Evolutionary conservation across 164 flowering plant genomes (phyloP).

Genomic region (Aristolochia californica): DNA sequence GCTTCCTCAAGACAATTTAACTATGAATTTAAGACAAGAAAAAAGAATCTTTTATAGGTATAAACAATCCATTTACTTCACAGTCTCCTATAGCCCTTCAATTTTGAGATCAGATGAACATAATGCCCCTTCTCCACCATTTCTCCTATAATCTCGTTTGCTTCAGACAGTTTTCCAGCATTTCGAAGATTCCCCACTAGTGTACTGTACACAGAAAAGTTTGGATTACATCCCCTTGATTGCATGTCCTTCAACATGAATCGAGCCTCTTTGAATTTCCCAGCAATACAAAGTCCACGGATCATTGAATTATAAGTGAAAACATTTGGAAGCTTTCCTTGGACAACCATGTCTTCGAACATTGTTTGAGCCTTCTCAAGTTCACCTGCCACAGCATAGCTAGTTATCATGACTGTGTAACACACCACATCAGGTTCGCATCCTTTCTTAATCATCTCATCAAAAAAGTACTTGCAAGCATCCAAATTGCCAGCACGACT

Average conservation of each 20-base stretch:
- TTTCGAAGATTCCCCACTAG: constrained; percentile 50
- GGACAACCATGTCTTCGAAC: constrained; percentile 61
- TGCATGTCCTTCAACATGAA: constrained; percentile 76
- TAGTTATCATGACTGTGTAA: constrained; percentile 83
- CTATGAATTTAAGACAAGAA: too few relatives aligned
- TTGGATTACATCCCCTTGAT: constrained; percentile 71
- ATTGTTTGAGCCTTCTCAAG: constrained; percentile 53
- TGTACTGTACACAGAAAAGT: constrained; percentile 73
- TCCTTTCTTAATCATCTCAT: constrained; percentile 58
- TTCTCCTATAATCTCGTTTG: constrained; percentile 46
- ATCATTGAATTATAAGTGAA: constrained; percentile 91
- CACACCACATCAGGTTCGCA: constrained; percentile 76
- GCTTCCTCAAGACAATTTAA: too few relatives aligned
- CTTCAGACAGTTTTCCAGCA: constrained; percentile 65
- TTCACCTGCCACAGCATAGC: constrained; percentile 52
- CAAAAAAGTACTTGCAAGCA: constrained; percentile 68
- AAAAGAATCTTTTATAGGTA: too few relatives aligned
- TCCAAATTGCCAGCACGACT: constrained; percentile 83
- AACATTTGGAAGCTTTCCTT: constrained; percentile 76
- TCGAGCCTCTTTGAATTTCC: constrained; percentile 59
- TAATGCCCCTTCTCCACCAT: constrained; percentile 69
- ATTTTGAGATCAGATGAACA: constrained; percentile 38
- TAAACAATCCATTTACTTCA: constrained; percentile 8
- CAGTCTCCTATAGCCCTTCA: constrained; percentile 46
- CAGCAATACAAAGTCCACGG: constrained; percentile 70